Base-by-base conservation (phyloP, 2,329 filamentous ascomycete species). In the Polychaeton citri region DNA sequence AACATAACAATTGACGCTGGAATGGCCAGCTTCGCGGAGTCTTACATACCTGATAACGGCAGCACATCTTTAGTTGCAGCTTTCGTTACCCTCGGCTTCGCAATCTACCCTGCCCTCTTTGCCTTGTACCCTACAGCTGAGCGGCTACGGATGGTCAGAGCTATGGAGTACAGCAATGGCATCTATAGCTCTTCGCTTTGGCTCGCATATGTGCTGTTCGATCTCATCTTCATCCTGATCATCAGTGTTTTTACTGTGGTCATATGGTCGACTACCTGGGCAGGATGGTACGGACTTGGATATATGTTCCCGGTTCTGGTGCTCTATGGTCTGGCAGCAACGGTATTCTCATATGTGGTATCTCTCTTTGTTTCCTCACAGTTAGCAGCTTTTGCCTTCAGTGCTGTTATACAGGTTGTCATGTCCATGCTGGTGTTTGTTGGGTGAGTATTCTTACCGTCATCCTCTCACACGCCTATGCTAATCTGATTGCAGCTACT, bases 121-220 rank as follows among this genome's bases (percentile, higher is more conserved):
- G 73, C 81, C 0, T 64, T 94, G 3, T 93, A 93, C 47, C 83
- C 84, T 0, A 92, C 82, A 9, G 66, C 81, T 20, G 86, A 94
- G 57, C 71, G 84, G 20, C 64, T 83, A 9, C 67, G 75, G 33
- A 79, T 83, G 43, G 82, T 94, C 18, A 74, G 86, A 33, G 79
- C 80, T 9, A 64, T 94, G 30, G 78, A 93, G 55, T 93, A 90
- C 57, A 88, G 82, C 36, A 93, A 93, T 50, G 86, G 86, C 26
- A 84, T 93, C 15, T 69, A 81, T 5, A 76, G 80, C 0, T 64
- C 82, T 6, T 82, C 85, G 0, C 64, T 93, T 4, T 94, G 86
- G 86, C 59, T 81, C 5, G 81, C 86, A 1, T 90, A 94, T 50
- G 64, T 79, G 2, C 52, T 66, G 0, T 92, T 93, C 49, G 86